Evolutionary conservation across 1,284 basidiomycete genomes (phyloP), one percentile per base, ranked within the genome.

Genomic region (Singerocomus inundabilis): DNA sequence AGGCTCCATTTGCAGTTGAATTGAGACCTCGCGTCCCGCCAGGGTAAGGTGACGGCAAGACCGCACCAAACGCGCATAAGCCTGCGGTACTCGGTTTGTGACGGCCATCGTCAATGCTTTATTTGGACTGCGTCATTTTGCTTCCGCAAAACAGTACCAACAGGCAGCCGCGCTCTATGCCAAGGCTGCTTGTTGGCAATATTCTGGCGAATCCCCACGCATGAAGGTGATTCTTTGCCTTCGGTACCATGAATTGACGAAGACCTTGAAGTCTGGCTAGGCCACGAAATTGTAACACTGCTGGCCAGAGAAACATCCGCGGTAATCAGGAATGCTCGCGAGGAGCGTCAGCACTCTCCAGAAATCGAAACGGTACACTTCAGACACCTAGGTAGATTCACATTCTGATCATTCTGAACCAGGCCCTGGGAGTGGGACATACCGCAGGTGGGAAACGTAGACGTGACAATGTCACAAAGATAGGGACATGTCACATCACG

Each of bases 401-500:
- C 24, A 38, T 6, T 43, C 32, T 58, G 38, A 52, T 33, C 2
- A 12, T 26, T 34, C 12, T 41, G 34, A 29, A 38, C 12, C 10
- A 28, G 31, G 26, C 33, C 21, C 25, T 16, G 25, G 18, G 25
- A 40, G 34, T 5, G 33, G 32, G 26, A 57, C 49, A 28, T 33
- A 41, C 53, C 33, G 39, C 55, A 12, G 49, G 48, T 53, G 62
- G 58, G 61, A 60, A 59, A 7, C 18, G 8, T 8, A 16, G 8
- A 1, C 21, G 66, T 64, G 66, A 64, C 51, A 32, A 0, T 40
- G 61, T 69, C 56, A 64, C 65, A 38, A 9, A 69, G 38, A 69
- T n/a, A 64, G 66, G 64, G 63, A 37, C 0, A 5, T 46, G 62
- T 65, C 60, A 63, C 65, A 32, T 64, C 64, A 69, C 64, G 31